phyloP scores from a whole-genome alignment of 208 protist genomes.

The Acanthamoeba lenticulata region DNA sequence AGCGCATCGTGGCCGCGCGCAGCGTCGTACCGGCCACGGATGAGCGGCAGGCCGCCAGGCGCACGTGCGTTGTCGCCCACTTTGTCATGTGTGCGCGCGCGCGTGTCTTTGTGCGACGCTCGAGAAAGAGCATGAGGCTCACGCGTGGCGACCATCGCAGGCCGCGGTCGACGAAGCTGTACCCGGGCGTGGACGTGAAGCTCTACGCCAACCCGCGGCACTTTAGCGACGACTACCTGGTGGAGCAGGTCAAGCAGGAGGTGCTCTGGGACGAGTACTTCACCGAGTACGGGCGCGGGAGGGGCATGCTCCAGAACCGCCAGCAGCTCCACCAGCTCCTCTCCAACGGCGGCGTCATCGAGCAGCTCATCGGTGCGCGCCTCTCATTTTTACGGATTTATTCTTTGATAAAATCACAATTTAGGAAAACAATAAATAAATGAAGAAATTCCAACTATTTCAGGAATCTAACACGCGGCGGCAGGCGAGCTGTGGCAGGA shows the following conservation, averaged over 20 bases:
- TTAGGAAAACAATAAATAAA: too few species aligned
- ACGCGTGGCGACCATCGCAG: too few species aligned
- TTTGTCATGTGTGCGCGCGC: background rate
- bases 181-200: slow-evolving; percentile 24
- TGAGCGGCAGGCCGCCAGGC: background rate
- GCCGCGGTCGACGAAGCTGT: background rate
- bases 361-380: slow-evolving; percentile 36
- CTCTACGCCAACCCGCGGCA: slow-evolving; percentile 46
- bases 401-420: background rate
- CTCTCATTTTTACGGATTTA: background rate
- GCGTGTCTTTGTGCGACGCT: too few species aligned
- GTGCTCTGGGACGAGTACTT: slow-evolving; percentile 60
- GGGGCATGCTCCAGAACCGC: slow-evolving; percentile 19
- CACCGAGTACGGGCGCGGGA: slow-evolving; percentile 14
- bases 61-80: background rate
- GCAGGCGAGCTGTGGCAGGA: slow-evolving; percentile 47
- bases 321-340: slow-evolving; percentile 57
- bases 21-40: background rate
- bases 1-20: background rate
- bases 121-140: too few species aligned
- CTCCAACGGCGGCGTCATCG: slow-evolving; percentile 50
- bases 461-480: background rate
- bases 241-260: slow-evolving; percentile 40
- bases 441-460: too few species aligned
- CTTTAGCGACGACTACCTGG: slow-evolving; percentile 55